A percentile compares a stretch with the other conserved stretches of the same genome.
Evolutionary conservation across 2,329 filamentous ascomycete genomes (phyloP).

Genomic region (Aureobasidium uvarum): DNA sequence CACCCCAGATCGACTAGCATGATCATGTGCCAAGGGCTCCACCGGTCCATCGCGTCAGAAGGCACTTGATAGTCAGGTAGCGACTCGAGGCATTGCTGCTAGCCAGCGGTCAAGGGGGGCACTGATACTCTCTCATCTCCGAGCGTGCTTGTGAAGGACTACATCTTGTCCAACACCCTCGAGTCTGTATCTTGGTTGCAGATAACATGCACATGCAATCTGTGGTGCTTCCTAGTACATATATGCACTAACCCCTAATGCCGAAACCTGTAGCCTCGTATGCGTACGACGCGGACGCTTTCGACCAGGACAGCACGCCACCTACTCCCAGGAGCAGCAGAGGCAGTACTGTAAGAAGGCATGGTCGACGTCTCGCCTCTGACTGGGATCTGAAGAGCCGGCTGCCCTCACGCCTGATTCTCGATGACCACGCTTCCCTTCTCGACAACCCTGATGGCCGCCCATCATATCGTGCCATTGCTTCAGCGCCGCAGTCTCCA

Average conservation of each 20-base stretch:
- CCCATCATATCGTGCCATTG: conserved; percentile 46
- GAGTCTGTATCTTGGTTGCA: background rate
- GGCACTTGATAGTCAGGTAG: conserved; percentile 13
- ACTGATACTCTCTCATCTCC: conserved; percentile 16
- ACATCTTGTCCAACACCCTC: conserved; percentile 10
- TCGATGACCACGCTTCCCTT: conserved; percentile 51
- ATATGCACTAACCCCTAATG: conserved; percentile 31
- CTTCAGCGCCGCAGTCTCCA: conserved; percentile 35
- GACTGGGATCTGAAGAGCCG: conserved; percentile 39
- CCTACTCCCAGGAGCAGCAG: background rate
- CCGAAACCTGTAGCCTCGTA: conserved; percentile 38
- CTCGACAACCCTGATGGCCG: conserved; percentile 43
- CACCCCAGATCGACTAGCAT: background rate
- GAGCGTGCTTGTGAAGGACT: background rate
- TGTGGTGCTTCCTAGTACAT: too few relatives aligned
- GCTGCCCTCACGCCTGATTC: conserved; percentile 33
- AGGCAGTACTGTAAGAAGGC: conserved; percentile 5
- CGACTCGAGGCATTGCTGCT: conserved; percentile 13
- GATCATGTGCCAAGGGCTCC: conserved; percentile 23
- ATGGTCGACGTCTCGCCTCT: conserved; percentile 31
- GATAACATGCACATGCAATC: conserved; percentile 11
- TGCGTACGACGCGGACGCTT: conserved; percentile 24
- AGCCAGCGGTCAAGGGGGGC: conserved; percentile 24
- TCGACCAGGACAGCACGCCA: conserved; percentile 2
- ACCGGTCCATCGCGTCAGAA: conserved; percentile 8